These are phyloP conservation scores for Rhododendron vialii DNA, from an alignment of 148 eudicot genomes.

Conservation along the genomic window DNA sequence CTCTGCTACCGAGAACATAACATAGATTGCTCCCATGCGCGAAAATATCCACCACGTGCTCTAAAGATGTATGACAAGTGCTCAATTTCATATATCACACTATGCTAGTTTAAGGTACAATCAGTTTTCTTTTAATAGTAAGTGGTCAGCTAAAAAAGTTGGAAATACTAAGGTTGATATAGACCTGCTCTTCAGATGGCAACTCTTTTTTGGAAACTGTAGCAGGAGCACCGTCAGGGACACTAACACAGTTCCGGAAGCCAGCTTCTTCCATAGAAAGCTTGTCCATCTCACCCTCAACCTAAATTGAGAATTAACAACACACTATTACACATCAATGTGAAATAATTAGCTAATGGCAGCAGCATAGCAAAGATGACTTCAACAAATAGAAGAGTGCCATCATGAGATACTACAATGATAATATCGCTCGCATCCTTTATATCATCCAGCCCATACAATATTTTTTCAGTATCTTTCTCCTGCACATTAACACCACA, in stretches of 20 bases:
- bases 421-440: slow-evolving; percentile 60
- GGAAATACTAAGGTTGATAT: neutral
- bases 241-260: slow-evolving; percentile 84
- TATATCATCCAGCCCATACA: slow-evolving; percentile 93
- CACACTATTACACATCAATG: neutral
- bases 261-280: slow-evolving; percentile 99
- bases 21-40: neutral
- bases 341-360: neutral
- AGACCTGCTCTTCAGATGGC: slow-evolving; percentile 75
- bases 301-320: slow-evolving; percentile 36
- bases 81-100: neutral
- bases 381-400: slow-evolving; percentile 1
- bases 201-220: slow-evolving; percentile 61
- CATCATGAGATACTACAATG: slow-evolving; percentile 33
- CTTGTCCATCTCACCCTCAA: slow-evolving; percentile 98
- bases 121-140: neutral
- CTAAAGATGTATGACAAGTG: neutral
- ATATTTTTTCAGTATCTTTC: slow-evolving; percentile 61
- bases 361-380: slow-evolving; percentile 3
- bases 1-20: neutral
- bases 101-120: neutral
- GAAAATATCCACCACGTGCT: neutral
- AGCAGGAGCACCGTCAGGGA: slow-evolving; percentile 96
- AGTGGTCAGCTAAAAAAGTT: neutral
- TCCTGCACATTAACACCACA: slow-evolving; percentile 47